Evolutionary conservation across 2,329 filamentous ascomycete genomes (phyloP), one percentile per base, ranked within the genome.

Genomic region (Botrytis elliptica): DNA sequence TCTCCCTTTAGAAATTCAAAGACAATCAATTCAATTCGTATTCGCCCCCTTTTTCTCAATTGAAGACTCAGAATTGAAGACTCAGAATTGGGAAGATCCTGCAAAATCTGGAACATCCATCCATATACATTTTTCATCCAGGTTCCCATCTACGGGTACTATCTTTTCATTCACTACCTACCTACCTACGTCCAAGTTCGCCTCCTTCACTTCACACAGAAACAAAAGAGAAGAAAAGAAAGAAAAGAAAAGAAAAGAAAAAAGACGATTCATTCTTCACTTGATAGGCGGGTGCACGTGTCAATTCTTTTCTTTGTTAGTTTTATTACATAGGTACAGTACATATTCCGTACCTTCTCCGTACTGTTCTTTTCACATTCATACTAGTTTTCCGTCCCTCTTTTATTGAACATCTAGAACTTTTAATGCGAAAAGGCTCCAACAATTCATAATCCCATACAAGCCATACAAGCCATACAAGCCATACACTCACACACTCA

Each of bases 401-500:
- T 66, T 66, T 66, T 38, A 36, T 66, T 66, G 10, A 66, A 66
- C 64, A 49, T 66, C 64, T 66, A 66, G 63, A 49, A 66, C 63
- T 64, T 44, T 44, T 4, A 8, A 29, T 63, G 3, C 36, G 33
- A 16, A 18, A 44, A 44, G 42, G 40, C 40, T 44, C 62, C n/a
- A 65, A 29, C 38, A 29, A 64, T 29, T 18, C n/a, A 65, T 7
- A 65, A 33, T 63, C 4, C 46, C 36, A 55, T 29, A 55, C 46
- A 40, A n/a, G 16, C 42, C 42, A 44, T 44, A 44, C 40, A n/a
- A n/a, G n/a, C n/a, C n/a, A 40, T 2, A 0, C 42, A 44, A 44
- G 4, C 42, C 42, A 44, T 44, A 44, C 42, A 44, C 46, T 14
- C 25, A 55, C 9, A 52, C 46, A 25, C 49, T 1, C 46, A 46